These are phyloP conservation scores for Pachysandra terminalis DNA, from an alignment of 164 flowering plant genomes.

Conservation along the genomic window DNA sequence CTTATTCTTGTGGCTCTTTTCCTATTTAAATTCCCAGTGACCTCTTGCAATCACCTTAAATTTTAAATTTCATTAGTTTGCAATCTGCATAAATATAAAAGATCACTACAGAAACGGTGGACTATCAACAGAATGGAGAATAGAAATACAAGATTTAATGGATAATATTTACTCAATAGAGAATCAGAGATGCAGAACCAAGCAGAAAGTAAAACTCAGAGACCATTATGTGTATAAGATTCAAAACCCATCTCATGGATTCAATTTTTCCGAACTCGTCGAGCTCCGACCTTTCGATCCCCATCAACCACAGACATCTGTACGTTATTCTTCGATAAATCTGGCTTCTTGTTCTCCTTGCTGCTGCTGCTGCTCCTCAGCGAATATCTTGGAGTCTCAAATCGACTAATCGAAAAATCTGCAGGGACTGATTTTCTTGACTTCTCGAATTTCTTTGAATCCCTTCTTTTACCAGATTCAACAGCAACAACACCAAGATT, in stretches of 20 bases:
- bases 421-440: constrained; percentile 52
- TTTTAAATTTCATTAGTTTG: no score
- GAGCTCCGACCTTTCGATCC: constrained; percentile 20
- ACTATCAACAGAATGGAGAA: no score
- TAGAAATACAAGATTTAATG: no score
- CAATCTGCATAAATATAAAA: no score
- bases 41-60: no score
- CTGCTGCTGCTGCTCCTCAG: constrained; percentile 9
- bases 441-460: constrained; percentile 45
- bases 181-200: no score
- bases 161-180: no score
- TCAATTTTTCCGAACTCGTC: constrained; percentile 29
- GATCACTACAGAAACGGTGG: no score
- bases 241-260: background rate
- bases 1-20: no score
- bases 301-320: constrained; percentile 25
- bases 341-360: constrained; percentile 66
- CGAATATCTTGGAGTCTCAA: constrained; percentile 46
- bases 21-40: no score
- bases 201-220: no score
- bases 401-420: constrained; percentile 25
- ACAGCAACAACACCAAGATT: constrained; percentile 55
- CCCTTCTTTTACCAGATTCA: constrained; percentile 54
- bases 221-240: no score
- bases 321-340: constrained; percentile 16